Evolutionary conservation across 169 alveolate genomes (phyloP), one percentile per base, ranked within the genome.

Genomic region (Cryptosporidium xiaoi): DNA sequence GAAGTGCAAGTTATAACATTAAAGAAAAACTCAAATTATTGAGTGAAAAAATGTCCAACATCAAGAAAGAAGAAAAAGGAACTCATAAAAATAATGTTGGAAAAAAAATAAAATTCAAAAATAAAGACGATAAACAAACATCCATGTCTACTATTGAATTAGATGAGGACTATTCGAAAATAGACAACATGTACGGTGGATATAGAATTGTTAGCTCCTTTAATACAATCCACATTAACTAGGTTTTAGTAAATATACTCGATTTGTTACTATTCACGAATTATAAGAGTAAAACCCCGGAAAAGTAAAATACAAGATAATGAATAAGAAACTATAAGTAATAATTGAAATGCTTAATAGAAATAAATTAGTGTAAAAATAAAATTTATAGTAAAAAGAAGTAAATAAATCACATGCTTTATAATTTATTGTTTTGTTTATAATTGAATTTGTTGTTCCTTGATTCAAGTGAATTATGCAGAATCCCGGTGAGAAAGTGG

Each of bases 131-230:
- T 3, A 48, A 40, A n/a, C 51, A 66, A 44, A 44, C 34, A 34
- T 51, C 83, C 24, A 69, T 34, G 34, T 69, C 83, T 16, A 69
- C 67, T 31, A 53, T 69, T 15, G 83, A 69, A 13, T 34, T 69
- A 24, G 83, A 69, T 36, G 83, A 69, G 24, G 67, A 69, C 16
- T 69, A 69, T 50, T 69, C 83, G 5, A 69, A 27, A 51, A 69
- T 69, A 51, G 68, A 69, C 20, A 69, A 69, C 27, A n/a, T 69
- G 65, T 69, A 69, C 12, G 66, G 83, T 1, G 83, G 67, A 51
- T 69, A 68, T 69, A 60, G 68, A 53, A 64, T 69, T 53, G 66
- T 69, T 6, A 69, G 36, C 31, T 69, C 83, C 15, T 69, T 69
- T 55, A 69, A 69, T 8, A 69, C 83, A 33, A 69, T 69, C 6